Percentiles rank a stretch among this genome's conserved stretches.
Conservation (phyloP, 768 basidiomycete species). For the Myochromella boudieri region DNA sequence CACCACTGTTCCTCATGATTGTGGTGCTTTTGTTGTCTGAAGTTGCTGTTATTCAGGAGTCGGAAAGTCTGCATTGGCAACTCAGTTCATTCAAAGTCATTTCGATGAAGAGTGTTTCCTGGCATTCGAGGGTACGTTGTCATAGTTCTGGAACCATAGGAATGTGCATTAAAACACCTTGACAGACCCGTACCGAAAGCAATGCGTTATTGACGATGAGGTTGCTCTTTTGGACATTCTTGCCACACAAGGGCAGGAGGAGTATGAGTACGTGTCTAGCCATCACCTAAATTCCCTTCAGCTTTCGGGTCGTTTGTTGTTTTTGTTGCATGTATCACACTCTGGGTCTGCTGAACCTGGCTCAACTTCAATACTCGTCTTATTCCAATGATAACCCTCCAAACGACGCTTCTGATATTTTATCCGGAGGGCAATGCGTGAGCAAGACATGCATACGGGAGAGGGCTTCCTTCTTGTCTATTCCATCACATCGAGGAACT, state of each 20-base stretch:
- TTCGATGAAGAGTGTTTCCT: slow-evolving; percentile 94
- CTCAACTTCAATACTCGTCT: slow-evolving; percentile 2
- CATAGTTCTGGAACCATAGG: not conserved
- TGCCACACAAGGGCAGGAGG: slow-evolving; percentile 97
- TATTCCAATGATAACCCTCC: not conserved
- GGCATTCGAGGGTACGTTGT: slow-evolving; percentile 79
- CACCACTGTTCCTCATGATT: slow-evolving; percentile 10
- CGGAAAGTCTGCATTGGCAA: slow-evolving; percentile 86
- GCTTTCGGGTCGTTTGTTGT: slow-evolving; percentile 8
- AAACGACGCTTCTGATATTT: not conserved
- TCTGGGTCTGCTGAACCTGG: not conserved
- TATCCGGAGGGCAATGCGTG: slow-evolving; percentile 84
- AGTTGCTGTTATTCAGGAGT: slow-evolving; percentile 35
- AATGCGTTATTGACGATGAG: slow-evolving; percentile 97
- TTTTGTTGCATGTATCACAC: not conserved
- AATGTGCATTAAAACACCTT: slow-evolving; percentile 1
- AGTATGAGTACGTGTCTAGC: slow-evolving; percentile 88
- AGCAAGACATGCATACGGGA: slow-evolving; percentile 98
- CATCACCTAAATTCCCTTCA: too few relatives aligned
- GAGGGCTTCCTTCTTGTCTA: slow-evolving; percentile 98
- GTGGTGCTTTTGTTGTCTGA: slow-evolving; percentile 1
- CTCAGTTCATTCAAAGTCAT: slow-evolving; percentile 96
- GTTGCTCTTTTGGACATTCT: slow-evolving; percentile 96
- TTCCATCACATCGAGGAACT: slow-evolving; percentile 96
- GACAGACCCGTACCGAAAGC: slow-evolving; percentile 93